phyloP scores from a whole-genome alignment of 202 grass and related monocot genomes.

The Miscanthus sacchariflorus region DNA sequence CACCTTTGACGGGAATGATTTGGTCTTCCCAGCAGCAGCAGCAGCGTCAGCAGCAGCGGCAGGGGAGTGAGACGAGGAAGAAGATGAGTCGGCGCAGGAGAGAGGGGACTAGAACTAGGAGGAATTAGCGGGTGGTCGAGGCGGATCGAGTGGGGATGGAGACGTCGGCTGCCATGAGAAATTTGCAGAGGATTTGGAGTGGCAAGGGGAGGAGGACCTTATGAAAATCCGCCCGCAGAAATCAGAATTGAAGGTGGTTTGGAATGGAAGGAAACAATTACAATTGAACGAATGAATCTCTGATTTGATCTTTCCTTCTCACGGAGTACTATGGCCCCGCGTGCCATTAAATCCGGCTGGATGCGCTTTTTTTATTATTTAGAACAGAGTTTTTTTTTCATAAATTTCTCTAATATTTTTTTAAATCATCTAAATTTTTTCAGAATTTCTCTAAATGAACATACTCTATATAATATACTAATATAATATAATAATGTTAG shows the following conservation, averaged over 20 bases:
- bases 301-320: conserved; percentile 1
- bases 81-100: not conserved
- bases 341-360: no score
- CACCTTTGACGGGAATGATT: conserved; percentile 37
- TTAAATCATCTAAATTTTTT: no score
- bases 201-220: not conserved
- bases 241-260: not conserved
- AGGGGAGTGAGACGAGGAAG: not conserved
- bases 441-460: no score
- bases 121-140: not conserved
- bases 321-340: not conserved
- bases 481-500: no score
- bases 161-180: conserved; percentile 73
- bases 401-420: no score
- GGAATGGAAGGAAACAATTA: not conserved
- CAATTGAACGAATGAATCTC: not conserved
- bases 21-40: not conserved
- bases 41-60: not conserved
- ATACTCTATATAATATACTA: no score
- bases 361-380: no score
- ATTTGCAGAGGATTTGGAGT: not conserved
- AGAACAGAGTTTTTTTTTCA: no score
- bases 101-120: not conserved
- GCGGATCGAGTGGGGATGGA: conserved; percentile 39
- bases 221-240: not conserved